Base-by-base conservation (phyloP, 1,284 basidiomycete genomes). In the Xerocomus nothofagi region DNA sequence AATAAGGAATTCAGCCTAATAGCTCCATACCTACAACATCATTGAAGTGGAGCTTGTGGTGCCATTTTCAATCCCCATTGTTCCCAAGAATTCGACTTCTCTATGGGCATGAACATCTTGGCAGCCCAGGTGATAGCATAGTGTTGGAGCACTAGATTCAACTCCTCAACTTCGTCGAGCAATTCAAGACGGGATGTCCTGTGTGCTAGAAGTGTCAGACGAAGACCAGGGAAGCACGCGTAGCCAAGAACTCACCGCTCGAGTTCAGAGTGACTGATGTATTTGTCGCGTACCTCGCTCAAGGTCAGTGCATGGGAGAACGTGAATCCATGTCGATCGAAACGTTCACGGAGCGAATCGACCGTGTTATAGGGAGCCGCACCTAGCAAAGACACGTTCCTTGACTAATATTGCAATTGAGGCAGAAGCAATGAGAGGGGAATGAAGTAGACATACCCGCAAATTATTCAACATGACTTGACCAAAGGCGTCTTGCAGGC, bases 111-210 rank as follows among this genome's bases (percentile, higher is more conserved):
- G 33, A 59, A 42, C 20, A 66, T 50, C 38, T 62, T 62, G 12
- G 71, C 49, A 6, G 81, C 88, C 90, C 90, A 95, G 0, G 86
- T 87, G 43, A 96, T 80, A 12, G 88, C 89, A 67, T 97, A 97
- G 66, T 97, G 93, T 4, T 76, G 76, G 30, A 96, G 73, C 3
- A 96, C 86, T 7, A 97, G 77, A 45, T 92, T 86, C 15, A 97
- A 77, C 67, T 96, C 93, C 65, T 97, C 93, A 8, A 93, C 75
- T 69, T 96, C 93, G 11, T 96, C 93, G 10, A 96, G 75, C 68
- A 90, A 79, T 66, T 96, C 93, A 4, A 94, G 73, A 45, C 72
- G 76, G 1, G 85, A 78, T 59, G 93, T 86, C 54, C 91, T 92
- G 59, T 0, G 8, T 39, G 27, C 31, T 18, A 26, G 34, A 31